Percentiles rank a stretch among this genome's conserved stretches.
Evolutionary conservation across 352 stramenopile genomes (phyloP).

Genomic region (Globisporangium nunn): DNA sequence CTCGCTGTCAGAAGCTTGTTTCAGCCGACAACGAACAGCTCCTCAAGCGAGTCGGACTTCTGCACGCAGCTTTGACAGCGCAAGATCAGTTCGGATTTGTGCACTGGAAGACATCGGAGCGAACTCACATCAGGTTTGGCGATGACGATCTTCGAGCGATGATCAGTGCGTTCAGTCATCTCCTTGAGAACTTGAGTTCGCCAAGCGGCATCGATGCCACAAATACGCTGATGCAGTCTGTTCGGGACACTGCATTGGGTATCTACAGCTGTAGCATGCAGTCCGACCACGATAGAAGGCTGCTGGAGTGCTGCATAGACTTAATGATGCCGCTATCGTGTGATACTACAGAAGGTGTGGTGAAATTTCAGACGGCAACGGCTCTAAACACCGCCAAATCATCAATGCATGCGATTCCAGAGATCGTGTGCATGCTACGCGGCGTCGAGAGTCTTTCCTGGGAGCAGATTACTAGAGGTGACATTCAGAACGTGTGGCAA

Average conservation of each 20-base stretch:
- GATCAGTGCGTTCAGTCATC: neutral
- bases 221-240: neutral
- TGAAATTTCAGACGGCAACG: neutral
- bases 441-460: slow-evolving; percentile 15
- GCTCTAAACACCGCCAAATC: neutral
- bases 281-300: slow-evolving; percentile 12
- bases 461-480: slow-evolving; percentile 7
- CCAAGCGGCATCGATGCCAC: neutral
- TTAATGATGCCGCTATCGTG: slow-evolving; percentile 5
- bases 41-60: slow-evolving; percentile 21
- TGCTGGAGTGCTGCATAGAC: slow-evolving; percentile 24
- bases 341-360: neutral
- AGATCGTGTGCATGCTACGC: slow-evolving; percentile 11
- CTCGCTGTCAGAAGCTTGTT: slow-evolving; percentile 8
- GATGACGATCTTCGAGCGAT: slow-evolving; percentile 10
- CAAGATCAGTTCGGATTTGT: slow-evolving; percentile 10
- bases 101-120: slow-evolving; percentile 6
- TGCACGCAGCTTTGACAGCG: slow-evolving; percentile 16
- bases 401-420: slow-evolving; percentile 12
- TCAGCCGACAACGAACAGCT: neutral
- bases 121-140: neutral
- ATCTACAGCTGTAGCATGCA: slow-evolving; percentile 24
- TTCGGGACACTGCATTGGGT: slow-evolving; percentile 18
- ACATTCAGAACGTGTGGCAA: slow-evolving; percentile 5
- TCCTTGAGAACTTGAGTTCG: too few relatives aligned